Base-by-base conservation (phyloP, 2,329 filamentous ascomycete genomes). In the Neofusicoccum umdonicola region DNA sequence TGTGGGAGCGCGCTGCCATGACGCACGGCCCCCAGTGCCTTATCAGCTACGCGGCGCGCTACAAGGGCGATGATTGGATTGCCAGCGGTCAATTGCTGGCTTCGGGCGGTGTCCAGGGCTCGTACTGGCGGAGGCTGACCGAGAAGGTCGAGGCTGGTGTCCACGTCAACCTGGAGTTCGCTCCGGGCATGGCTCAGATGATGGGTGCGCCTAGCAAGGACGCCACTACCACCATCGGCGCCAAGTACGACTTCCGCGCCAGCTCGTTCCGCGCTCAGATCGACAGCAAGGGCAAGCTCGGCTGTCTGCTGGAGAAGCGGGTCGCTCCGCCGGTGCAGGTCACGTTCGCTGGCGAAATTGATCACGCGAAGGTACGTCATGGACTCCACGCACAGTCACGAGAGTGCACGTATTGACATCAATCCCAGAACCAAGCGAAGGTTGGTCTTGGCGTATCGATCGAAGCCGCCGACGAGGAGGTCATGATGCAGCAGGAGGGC, bases 221-320 rank as follows among this genome's bases (percentile, higher is more conserved):
- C 79, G 95, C 95, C 64, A 86, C 92, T 67, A 93, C 96, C 62
- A 92, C 93, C 63, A 86, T 98, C 72, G 95, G 94, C 73, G 92
- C 93, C 77, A 99, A 99, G 82, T 99, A 99, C 81, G 94, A 97
- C 78, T 99, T 99, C 87, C 88, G 92, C 75, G 91, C 93, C 82
- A 95, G 92, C 58, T 95, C 92, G 47, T 97, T 97, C 88, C 89
- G 94, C 69, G 95, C 94, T 50, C 95, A 99, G 82, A 86, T 98
- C 72, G 95, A 99, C 81, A 96, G 93, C 74, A 89, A 92, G 77
- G 95, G 95, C 78, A 97, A 96, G 83, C 85, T 99, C 67, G 92
- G 90, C 80, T 95, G 92, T 76, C 82, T 97, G 74, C 82, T 98
- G 71, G 95, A 99, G 85, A 98, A 97, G 88, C 90, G 93, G 74